Evolutionary conservation across 352 stramenopile species (phyloP), one percentile per base, ranked within the genome.

Genomic region (Phytophthora uliginosa): DNA sequence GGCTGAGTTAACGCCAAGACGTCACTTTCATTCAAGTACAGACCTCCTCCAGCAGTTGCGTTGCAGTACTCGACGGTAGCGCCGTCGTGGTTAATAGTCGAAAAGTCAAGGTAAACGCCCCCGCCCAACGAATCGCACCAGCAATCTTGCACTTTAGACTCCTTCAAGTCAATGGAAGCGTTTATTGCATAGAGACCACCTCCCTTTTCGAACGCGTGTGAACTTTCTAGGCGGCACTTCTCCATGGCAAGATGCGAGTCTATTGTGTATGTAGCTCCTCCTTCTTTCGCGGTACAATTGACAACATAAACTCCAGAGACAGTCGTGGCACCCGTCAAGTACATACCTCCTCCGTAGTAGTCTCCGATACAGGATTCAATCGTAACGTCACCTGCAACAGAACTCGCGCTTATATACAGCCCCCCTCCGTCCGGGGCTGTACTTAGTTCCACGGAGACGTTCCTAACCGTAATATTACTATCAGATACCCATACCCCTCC

Each of bases 251-350:
- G 28, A 13, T 36, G 42, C 2, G 60, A n/a, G 22, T 69, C 55
- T n/a, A 60, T 48, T 2, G 63, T 53, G 40, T 71, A 86, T 0
- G 81, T 28, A 8, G 84, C 84, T 1, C 72, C 86, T 47, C 84
- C 86, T 15, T 71, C 59, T 15, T 68, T 47, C 2, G 74, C 61
- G 2, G 38, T 33, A 22, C 61, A 73, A n/a, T 64, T 45, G 9
- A 68, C 15, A 26, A 73, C 40, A 2, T 17, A 40, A 24, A 62
- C 33, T 12, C 65, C 69, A 24, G 28, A 22, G 6, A 81, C 12
- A 7, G 26, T 26, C 15, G 65, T 56, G 17, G 55, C 18, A 7
- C 74, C 65, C 15, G 20, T 48, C 15, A 76, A 45, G 69, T 76
- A 74, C 55, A 82, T 48, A 0, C 71, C 75, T 15, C 75, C 71